Evolutionary conservation across 78 protist genomes (phyloP).

Genomic region (Goniomonas avonlea): DNA sequence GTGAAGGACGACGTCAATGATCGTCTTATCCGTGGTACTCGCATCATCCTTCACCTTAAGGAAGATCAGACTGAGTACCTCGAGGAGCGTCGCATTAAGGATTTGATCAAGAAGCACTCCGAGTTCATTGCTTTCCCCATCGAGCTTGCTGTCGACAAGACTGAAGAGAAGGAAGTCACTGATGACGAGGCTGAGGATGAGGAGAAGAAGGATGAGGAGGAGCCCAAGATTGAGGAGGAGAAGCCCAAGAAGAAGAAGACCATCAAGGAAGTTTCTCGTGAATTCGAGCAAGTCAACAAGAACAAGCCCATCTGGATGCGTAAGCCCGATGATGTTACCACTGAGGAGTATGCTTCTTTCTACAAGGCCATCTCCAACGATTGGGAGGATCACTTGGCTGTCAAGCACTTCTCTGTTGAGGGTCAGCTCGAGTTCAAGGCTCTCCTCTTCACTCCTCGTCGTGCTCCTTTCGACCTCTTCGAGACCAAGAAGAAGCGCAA

Average conservation of each 20-base stretch:
- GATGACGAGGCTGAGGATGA: conserved; percentile 63
- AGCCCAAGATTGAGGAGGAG: conserved; percentile 41
- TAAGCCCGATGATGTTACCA: conserved; percentile 87
- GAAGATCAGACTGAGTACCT: conserved; percentile 96
- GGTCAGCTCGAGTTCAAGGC: conserved; percentile 97
- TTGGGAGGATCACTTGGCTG: conserved; percentile 97
- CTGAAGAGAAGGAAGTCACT: conserved; percentile 72
- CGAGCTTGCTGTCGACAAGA: conserved; percentile 77
- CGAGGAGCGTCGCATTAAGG: conserved; percentile 89
- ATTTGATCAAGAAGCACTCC: conserved; percentile 97
- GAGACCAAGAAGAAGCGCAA: conserved; percentile 91
- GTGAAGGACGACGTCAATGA: conserved; percentile 53
- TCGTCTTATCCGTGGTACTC: conserved; percentile 93
- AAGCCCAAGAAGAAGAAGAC: conserved; percentile 72
- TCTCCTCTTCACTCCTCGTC: conserved; percentile 93
- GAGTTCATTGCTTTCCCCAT: conserved; percentile 99
- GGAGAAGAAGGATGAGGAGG: conserved; percentile 74
- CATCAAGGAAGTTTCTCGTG: conserved; percentile 76
- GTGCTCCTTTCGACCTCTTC: conserved; percentile 97
- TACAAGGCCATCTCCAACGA: conserved; percentile 97
- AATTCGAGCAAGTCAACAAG: conserved; percentile 94
- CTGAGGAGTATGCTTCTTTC: conserved; percentile 98
- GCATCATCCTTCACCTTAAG: conserved; percentile 86
- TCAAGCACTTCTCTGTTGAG: conserved; percentile 98
- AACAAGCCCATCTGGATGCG: conserved; percentile 99